These are phyloP conservation scores for Backusella tarrabulga DNA, from an alignment of 192 early-diverging fungal species.

Conservation along the genomic window DNA sequence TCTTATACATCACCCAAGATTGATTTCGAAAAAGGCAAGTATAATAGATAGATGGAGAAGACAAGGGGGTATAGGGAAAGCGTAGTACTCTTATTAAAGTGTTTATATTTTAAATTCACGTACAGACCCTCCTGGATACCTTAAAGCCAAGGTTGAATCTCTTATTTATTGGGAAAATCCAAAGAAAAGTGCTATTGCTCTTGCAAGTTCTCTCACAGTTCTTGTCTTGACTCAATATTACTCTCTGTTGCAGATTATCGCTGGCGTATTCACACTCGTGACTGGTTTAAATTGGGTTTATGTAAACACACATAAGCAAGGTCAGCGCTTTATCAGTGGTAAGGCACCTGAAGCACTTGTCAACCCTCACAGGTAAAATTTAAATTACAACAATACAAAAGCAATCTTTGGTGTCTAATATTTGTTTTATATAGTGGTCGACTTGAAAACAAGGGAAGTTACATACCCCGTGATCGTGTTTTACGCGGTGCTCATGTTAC, in stretches of 20 bases:
- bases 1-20: conserved; percentile 12
- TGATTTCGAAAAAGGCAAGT: conserved; percentile 23
- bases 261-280: conserved; percentile 27
- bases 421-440: conserved; percentile 19
- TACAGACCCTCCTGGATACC: conserved; percentile 22
- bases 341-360: conserved; percentile 11
- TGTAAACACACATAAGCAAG: conserved; percentile 32
- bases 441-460: conserved; percentile 12
- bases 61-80: neutral
- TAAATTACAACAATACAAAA: neutral
- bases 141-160: conserved; percentile 22
- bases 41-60: neutral
- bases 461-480: conserved; percentile 32
- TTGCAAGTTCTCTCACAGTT: conserved; percentile 15
- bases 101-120: neutral
- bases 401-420: neutral
- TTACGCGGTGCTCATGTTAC: conserved; percentile 20
- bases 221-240: conserved; percentile 35
- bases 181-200: conserved; percentile 14
- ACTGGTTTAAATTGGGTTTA: conserved; percentile 39
- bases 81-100: neutral
- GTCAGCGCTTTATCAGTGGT: conserved; percentile 24
- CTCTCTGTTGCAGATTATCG: conserved; percentile 31
- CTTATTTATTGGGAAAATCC: conserved; percentile 39
- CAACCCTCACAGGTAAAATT: conserved; percentile 32